Conservation (phyloP, 805 yeast species). For the Candida piceae region DNA sequence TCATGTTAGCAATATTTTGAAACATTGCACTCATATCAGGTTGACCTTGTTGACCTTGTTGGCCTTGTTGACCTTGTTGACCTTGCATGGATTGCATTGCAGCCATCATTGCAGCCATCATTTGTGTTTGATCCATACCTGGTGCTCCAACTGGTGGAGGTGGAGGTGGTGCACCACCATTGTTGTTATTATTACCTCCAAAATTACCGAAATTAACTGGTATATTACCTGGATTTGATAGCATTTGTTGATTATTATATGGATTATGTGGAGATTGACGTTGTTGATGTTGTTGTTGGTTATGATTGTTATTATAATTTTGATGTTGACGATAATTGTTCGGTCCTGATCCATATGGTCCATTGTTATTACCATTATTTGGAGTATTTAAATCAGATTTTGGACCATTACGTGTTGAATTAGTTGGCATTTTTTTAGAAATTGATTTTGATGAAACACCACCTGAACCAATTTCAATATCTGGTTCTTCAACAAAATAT, state of each 20-base stretch:
- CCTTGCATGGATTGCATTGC: slow-evolving; percentile 27
- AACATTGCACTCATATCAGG: slow-evolving; percentile 33
- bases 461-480: slow-evolving; percentile 93
- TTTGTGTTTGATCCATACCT: slow-evolving; percentile 22
- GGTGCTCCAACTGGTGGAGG: slow-evolving; percentile 4
- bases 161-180: slow-evolving; percentile 12
- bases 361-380: neutral
- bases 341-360: neutral
- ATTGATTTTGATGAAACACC: slow-evolving; percentile 92
- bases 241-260: slow-evolving; percentile 8
- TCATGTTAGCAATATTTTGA: slow-evolving; percentile 32
- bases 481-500: slow-evolving; percentile 91
- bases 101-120: slow-evolving; percentile 32
- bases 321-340: slow-evolving; percentile 1
- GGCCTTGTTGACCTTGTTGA: slow-evolving; percentile 1
- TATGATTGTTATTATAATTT: slow-evolving; percentile 1
- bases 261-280: slow-evolving; percentile 11
- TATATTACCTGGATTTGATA: slow-evolving; percentile 19
- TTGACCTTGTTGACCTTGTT: slow-evolving; percentile 10
- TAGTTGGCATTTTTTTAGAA: slow-evolving; percentile 88
- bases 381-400: slow-evolving; percentile 51
- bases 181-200: slow-evolving; percentile 1
- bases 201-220: slow-evolving; percentile 20
- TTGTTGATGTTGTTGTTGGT: slow-evolving; percentile 3
- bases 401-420: slow-evolving; percentile 80